These are phyloP conservation scores for Spatholobus suberectus DNA, from an alignment of 306 rosid genomes.

Conservation along the genomic window DNA sequence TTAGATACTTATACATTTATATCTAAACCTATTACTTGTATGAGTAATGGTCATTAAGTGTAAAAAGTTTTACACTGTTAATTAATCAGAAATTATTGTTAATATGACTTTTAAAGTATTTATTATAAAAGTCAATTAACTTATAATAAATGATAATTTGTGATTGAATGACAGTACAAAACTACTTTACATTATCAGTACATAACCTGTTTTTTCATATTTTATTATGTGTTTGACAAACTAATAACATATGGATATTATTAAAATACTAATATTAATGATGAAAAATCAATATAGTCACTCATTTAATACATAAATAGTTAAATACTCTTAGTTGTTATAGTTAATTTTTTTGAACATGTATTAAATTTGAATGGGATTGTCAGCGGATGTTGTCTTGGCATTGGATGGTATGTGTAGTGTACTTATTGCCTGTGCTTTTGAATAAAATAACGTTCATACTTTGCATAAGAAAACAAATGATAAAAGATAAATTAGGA, in stretches of 20 bases:
- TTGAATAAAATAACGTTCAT: slow-evolving; percentile 25
- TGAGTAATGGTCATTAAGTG: too few species aligned
- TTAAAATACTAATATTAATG: background rate
- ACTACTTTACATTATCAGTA: too few species aligned
- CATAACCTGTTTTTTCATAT: too few species aligned
- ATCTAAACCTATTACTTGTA: background rate
- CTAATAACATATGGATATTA: background rate
- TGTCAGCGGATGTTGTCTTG: background rate
- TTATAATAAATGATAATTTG: too few species aligned
- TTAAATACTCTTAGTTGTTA: background rate
- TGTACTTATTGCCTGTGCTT: slow-evolving; percentile 37
- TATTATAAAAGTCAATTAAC: too few species aligned
- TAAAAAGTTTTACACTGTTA: too few species aligned
- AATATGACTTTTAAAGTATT: too few species aligned
- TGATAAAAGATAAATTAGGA: background rate
- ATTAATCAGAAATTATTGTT: too few species aligned
- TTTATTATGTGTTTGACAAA: background rate
- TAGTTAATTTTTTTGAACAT: background rate
- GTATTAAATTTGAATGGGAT: background rate
- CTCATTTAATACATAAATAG: background rate
- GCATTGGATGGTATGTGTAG: background rate
- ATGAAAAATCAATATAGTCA: background rate
- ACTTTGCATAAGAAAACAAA: slow-evolving; percentile 20
- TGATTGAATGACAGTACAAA: too few species aligned
- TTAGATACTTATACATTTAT: background rate